phyloP scores from a whole-genome alignment of 306 rosid species.

The Corylus americana region DNA sequence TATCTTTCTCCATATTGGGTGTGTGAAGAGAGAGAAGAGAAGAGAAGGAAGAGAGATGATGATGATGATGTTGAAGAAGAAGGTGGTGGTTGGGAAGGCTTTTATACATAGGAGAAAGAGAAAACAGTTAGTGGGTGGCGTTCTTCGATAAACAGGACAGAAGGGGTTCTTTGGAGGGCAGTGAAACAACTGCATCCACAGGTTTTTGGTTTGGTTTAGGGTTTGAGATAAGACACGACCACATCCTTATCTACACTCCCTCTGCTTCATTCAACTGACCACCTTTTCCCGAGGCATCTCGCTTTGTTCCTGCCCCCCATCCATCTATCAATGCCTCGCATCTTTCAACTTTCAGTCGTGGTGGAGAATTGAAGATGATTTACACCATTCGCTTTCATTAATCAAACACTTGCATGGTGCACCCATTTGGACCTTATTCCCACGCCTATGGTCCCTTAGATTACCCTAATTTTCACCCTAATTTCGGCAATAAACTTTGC shows the following conservation, averaged over 20 bases:
- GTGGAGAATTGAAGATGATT: not conserved
- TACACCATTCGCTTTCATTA: not conserved
- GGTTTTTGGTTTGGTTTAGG: conserved; percentile 36
- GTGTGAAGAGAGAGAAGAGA: conserved; percentile 4
- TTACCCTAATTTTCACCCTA: no score
- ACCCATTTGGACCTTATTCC: not conserved
- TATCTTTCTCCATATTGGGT: conserved; percentile 52
- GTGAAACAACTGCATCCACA: conserved; percentile 21
- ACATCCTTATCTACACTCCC: conserved; percentile 51
- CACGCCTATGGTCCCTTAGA: not conserved
- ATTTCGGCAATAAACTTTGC: not conserved
- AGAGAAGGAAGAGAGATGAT: not conserved
- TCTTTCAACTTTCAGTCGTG: not conserved
- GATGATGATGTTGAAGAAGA: not conserved
- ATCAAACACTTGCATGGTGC: not conserved
- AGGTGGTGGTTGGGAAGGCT: conserved; percentile 4
- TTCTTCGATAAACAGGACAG: conserved; percentile 27
- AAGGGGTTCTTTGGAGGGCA: conserved; percentile 33
- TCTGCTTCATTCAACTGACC: conserved; percentile 44
- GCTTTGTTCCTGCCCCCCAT: not conserved
- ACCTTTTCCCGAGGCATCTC: conserved; percentile 27
- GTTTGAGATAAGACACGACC: conserved; percentile 29
- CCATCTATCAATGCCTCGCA: not conserved
- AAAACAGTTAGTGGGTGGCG: not conserved
- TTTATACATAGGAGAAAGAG: not conserved